phyloP scores from a whole-genome alignment of 2,329 filamentous ascomycete genomes.

The Neoarthrinium moseri region DNA sequence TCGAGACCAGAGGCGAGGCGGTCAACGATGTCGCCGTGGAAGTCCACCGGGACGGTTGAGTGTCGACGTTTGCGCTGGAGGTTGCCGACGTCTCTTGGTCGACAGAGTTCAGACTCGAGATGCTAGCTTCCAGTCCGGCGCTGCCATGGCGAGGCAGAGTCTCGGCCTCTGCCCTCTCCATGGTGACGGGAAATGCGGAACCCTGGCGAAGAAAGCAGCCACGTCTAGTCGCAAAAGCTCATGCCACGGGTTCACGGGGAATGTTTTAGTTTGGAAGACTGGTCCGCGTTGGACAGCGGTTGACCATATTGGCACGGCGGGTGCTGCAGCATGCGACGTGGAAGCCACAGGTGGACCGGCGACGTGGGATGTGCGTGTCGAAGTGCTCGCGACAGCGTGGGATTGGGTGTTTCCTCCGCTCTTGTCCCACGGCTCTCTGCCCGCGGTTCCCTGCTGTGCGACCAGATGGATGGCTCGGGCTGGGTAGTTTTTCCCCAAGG shows the following conservation, averaged over 20 bases:
- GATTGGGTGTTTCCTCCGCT: too few relatives aligned
- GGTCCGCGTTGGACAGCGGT: slow-evolving; percentile 8
- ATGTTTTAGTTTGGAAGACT: slow-evolving; percentile 11
- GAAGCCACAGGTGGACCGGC: background rate
- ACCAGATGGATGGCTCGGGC: too few relatives aligned
- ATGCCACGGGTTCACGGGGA: slow-evolving; percentile 9
- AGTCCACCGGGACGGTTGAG: slow-evolving; percentile 29
- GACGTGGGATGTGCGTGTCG: too few relatives aligned
- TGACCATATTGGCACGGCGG: slow-evolving; percentile 9
- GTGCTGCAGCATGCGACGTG: background rate
- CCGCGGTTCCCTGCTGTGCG: too few relatives aligned
- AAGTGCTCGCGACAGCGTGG: too few relatives aligned
- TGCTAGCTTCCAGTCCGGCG: slow-evolving; percentile 28
- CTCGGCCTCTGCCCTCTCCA: slow-evolving; percentile 13
- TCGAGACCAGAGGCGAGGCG: slow-evolving; percentile 27
- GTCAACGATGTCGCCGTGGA: slow-evolving; percentile 29
- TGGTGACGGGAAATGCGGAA: slow-evolving; percentile 10
- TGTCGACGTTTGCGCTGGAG: slow-evolving; percentile 29
- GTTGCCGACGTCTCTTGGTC: slow-evolving; percentile 29
- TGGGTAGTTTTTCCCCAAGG: too few relatives aligned
- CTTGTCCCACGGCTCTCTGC: too few relatives aligned
- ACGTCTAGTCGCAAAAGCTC: slow-evolving; percentile 6
- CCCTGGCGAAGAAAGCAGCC: slow-evolving; percentile 11
- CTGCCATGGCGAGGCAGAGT: slow-evolving; percentile 24
- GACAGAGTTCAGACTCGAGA: slow-evolving; percentile 29